Percentiles rank a stretch among this genome's conserved stretches.
phyloP scores from a whole-genome alignment of 208 protist species.

The Lotmaria passim region DNA sequence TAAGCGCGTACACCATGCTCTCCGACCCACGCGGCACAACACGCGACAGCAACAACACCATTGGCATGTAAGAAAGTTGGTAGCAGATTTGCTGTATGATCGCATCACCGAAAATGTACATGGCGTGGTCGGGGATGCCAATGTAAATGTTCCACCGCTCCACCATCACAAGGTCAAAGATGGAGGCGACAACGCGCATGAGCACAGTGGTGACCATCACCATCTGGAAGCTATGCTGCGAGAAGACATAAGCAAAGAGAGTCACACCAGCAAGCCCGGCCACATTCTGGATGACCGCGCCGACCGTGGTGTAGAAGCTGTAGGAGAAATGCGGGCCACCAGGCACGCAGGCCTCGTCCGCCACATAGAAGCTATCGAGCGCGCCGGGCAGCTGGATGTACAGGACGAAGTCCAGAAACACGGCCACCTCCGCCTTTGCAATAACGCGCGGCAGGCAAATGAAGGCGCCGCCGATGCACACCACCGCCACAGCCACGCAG shows the following conservation, averaged over 20 bases:
- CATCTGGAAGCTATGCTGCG: constrained; percentile 52
- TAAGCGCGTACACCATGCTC: constrained; percentile 78
- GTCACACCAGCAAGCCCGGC: constrained; percentile 44
- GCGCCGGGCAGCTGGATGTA: constrained; percentile 61
- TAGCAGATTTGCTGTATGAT: constrained; percentile 58
- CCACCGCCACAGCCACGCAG: constrained; percentile 28
- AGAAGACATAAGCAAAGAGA: constrained; percentile 64
- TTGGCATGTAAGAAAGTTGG: constrained; percentile 79
- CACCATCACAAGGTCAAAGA: constrained; percentile 71
- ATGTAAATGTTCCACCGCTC: constrained; percentile 62
- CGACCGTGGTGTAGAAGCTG: constrained; percentile 69
- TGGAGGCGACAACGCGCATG: constrained; percentile 38
- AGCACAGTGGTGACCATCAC: constrained; percentile 37
- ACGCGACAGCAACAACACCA: constrained; percentile 60
- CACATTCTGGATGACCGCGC: constrained; percentile 42
- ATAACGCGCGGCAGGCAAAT: constrained; percentile 39
- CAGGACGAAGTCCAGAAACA: constrained; percentile 33
- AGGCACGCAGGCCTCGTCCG: constrained; percentile 39
- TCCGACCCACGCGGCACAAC: constrained; percentile 83
- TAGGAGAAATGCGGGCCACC: constrained; percentile 66
- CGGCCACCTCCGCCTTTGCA: constrained; percentile 38
- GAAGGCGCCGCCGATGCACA: constrained; percentile 29
- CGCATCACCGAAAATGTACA: constrained; percentile 78
- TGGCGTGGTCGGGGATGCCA: constrained; percentile 59
- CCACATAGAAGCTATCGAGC: constrained; percentile 59